These are phyloP conservation scores for Yamadazyma sp. DNA, from an alignment of 1,139 yeast species.

Conservation along the genomic window DNA sequence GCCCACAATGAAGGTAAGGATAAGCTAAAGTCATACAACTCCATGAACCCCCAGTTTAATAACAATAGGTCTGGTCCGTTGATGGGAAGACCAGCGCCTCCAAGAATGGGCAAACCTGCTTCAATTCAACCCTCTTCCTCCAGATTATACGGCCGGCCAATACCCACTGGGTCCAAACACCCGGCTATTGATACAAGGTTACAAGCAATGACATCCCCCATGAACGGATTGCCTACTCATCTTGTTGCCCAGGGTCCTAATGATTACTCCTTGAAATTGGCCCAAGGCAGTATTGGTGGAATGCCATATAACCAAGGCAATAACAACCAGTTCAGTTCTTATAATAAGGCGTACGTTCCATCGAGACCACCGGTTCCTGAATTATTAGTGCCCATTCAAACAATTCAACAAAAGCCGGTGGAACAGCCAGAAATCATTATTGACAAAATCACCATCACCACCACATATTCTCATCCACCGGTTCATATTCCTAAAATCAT, in stretches of 20 bases:
- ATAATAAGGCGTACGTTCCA: slow-evolving; percentile 17
- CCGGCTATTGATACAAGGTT: slow-evolving; percentile 21
- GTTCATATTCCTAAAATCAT: slow-evolving; percentile 32
- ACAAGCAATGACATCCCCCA: slow-evolving; percentile 16
- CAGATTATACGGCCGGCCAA: slow-evolving; percentile 30
- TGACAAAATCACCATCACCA: slow-evolving; percentile 18
- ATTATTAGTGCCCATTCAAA: slow-evolving; percentile 33
- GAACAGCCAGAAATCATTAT: slow-evolving; percentile 12
- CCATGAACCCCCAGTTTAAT: slow-evolving; percentile 2
- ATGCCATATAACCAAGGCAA: slow-evolving; percentile 2
- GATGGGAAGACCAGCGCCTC: slow-evolving; percentile 41
- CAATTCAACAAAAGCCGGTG: slow-evolving; percentile 13
- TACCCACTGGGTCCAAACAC: slow-evolving; percentile 8
- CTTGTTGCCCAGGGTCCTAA: slow-evolving; percentile 19
- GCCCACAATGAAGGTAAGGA: slow-evolving; percentile 30
- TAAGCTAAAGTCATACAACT: slow-evolving; percentile 2
- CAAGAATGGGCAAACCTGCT: slow-evolving; percentile 48
- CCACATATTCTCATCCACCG: slow-evolving; percentile 27
- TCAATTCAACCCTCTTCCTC: slow-evolving; percentile 48
- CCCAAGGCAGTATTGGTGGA: slow-evolving; percentile 18
- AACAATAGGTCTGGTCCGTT: slow-evolving; percentile 26
- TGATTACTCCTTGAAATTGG: slow-evolving; percentile 17
- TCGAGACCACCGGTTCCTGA: slow-evolving; percentile 40
- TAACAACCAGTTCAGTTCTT: slow-evolving; percentile 2
- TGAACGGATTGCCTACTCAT: slow-evolving; percentile 25